Base-by-base conservation (phyloP, 768 basidiomycete species). In the Auricularia auricula-judae region DNA sequence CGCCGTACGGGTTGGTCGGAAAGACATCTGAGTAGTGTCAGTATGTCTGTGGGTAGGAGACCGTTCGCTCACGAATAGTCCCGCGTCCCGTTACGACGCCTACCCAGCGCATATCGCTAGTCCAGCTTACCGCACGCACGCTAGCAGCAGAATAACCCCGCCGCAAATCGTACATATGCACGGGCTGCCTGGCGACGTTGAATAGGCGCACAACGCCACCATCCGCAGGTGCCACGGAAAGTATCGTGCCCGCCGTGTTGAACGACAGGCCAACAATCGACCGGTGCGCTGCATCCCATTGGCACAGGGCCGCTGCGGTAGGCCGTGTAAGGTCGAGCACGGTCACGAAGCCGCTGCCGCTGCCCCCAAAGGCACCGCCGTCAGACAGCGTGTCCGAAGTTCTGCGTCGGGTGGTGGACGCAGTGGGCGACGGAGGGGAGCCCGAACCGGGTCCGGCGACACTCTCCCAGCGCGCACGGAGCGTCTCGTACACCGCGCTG, bases 1-100 rank as follows among this genome's bases (percentile, higher is more conserved):
- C 88, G 1, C 89, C 91, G 65, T 86, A 86, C 3, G 89, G 89
- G 71, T 91, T 88, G 7, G 86, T 77, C 7, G 86, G 83, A 70
- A 91, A 93, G 0, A 92, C 75, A 74, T 93, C 89, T 23, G 86
- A 74, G 0, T 14, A 36, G 18, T 34, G 54, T 23, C 4, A 54
- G 43, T 29, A 29, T 29, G 29, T 29, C 29, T 29, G 29, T 29
- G 29, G 51, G 36, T n/a, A 23, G 18, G 63, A 11, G n/a, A 51
- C n/a, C 54, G 35, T 5, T 29, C 14, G 73, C 74, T 71, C 61
- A 76, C 75, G 76, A 18, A 76, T 66, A 10, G 76, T 77, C 2
- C 76, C 73, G 35, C 68, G 66, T 14, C 65, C 69, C 44, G 86
- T 90, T n/a, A 80, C 82, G 42, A 91, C 73, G 2, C 84, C 89